Evolutionary conservation across 2,329 filamentous ascomycete species (phyloP), one percentile per base, ranked within the genome.

Genomic region (Penicillium polonicum): DNA sequence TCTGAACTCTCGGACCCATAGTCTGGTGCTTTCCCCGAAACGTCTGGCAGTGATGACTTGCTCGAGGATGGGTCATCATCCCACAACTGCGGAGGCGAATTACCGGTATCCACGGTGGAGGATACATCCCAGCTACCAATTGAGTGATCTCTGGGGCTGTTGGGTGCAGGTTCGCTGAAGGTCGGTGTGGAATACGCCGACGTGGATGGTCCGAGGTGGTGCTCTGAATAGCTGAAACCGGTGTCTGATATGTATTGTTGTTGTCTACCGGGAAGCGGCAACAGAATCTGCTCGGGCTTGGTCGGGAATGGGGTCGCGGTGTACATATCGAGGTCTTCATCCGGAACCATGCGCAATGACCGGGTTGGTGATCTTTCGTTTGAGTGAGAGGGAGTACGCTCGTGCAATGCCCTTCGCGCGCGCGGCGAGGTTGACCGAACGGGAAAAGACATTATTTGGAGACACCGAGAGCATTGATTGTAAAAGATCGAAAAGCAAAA

Each of bases 281-380:
- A 61, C 31, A 80, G 68, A 23, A 80, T 70, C 61, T 80, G 78
- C 49, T 76, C 75, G 17, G 77, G 75, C 56, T 78, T 80, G 13
- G 78, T 79, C n/a, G 78, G 78, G 62, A 76, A 80, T 17, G 78
- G 78, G 17, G 73, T 77, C 38, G 73, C 64, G 12, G 72, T 69
- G 63, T 78, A 79, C 50, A 79, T 67, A 61, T 76, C 68, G 45
- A 64, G 65, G 48, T 74, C 72, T 52, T 75, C 72, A 57, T 72
- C 64, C 2, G 57, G 50, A 25, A 74, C 67, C 49, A 75, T 62
- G 39, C 76, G 76, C 41, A 75, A 61, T 12, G 74, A 74, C n/a
- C 70, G 64, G n/a, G 70, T 60, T 5, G 70, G 70, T 9, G 74
- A 72, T 53, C 67, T 64, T 65, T 78, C 73, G 60, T 81, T 81